A percentile compares a stretch with the other conserved stretches of the same genome.
Conservation (phyloP, 768 basidiomycete genomes). For the Tulasnella sp. region DNA sequence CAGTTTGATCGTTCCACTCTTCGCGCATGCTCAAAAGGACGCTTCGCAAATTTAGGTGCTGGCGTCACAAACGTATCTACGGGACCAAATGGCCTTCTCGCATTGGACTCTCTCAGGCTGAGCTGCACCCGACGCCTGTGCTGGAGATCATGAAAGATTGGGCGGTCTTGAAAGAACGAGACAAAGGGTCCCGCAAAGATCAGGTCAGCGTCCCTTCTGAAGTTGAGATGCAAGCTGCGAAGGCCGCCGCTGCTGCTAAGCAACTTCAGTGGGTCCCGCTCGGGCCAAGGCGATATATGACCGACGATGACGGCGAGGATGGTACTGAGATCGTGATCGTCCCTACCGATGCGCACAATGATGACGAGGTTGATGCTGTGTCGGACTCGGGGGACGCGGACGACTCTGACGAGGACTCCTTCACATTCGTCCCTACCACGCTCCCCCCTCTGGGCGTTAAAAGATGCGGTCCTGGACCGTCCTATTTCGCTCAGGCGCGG, state of each 20-base stretch:
- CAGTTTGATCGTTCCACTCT: no score
- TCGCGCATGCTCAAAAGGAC: background rate
- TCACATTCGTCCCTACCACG: background rate
- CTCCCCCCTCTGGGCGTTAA: conserved; percentile 1
- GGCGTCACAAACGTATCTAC: conserved; percentile 7
- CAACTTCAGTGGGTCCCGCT: background rate
- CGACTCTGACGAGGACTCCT: background rate
- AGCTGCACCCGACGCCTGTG: conserved; percentile 1
- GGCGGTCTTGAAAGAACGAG: background rate
- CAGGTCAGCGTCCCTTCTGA: background rate
- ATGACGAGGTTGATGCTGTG: background rate
- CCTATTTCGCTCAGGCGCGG: conserved; percentile 7
- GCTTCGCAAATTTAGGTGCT: background rate
- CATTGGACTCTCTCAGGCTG: background rate
- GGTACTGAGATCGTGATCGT: background rate
- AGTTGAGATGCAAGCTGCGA: background rate
- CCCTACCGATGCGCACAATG: background rate
- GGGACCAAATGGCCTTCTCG: conserved; percentile 10
- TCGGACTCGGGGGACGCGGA: conserved; percentile 6
- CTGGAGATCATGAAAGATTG: conserved; percentile 7
- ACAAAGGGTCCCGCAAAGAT: background rate
- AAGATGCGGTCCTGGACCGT: background rate
- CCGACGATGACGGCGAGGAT: background rate
- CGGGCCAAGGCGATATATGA: no score
- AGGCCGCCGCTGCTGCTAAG: background rate